phyloP scores from a whole-genome alignment of 2,329 filamentous ascomycete genomes.

The Berkeleyomyces rouxiae region DNA sequence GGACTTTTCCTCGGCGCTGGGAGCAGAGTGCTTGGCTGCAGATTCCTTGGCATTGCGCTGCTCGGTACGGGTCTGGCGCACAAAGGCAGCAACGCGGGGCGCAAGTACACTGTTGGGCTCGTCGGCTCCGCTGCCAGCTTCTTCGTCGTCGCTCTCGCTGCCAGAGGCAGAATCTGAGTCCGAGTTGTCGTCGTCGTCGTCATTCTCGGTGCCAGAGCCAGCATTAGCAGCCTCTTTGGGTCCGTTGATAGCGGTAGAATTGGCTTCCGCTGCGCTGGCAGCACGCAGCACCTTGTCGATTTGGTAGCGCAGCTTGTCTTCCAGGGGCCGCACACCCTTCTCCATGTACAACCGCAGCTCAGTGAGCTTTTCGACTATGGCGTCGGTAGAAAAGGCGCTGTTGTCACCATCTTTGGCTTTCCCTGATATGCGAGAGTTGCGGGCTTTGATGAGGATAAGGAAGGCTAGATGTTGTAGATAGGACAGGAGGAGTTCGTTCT shows the following conservation, averaged over 20 bases:
- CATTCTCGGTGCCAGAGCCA: conserved; percentile 18
- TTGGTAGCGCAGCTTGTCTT: conserved; percentile 83
- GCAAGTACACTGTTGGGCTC: conserved; percentile 13
- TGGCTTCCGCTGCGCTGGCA: conserved; percentile 53
- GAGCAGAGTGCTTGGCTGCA: conserved; percentile 14
- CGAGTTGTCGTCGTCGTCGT: conserved; percentile 23
- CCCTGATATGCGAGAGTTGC: conserved; percentile 27
- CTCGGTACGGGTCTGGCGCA: conserved; percentile 9
- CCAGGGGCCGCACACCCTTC: conserved; percentile 76
- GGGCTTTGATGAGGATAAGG: conserved; percentile 64
- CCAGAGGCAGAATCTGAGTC: conserved; percentile 22
- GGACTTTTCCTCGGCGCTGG: conserved; percentile 21
- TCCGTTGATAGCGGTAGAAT: conserved; percentile 10
- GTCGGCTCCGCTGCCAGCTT: conserved; percentile 14
- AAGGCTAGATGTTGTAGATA: conserved; percentile 93
- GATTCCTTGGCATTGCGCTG: conserved; percentile 12
- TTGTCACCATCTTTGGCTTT: not conserved
- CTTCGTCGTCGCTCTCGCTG: conserved; percentile 19
- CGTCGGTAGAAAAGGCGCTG: conserved; percentile 15
- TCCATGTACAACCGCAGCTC: conserved; percentile 87
- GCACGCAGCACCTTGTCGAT: conserved; percentile 87
- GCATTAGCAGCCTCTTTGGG: conserved; percentile 7
- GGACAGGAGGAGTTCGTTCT: conserved; percentile 91
- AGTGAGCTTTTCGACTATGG: conserved; percentile 69
- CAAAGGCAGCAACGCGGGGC: conserved; percentile 9